phyloP scores from a whole-genome alignment of 352 stramenopile species.

The Pythium chondricola region DNA sequence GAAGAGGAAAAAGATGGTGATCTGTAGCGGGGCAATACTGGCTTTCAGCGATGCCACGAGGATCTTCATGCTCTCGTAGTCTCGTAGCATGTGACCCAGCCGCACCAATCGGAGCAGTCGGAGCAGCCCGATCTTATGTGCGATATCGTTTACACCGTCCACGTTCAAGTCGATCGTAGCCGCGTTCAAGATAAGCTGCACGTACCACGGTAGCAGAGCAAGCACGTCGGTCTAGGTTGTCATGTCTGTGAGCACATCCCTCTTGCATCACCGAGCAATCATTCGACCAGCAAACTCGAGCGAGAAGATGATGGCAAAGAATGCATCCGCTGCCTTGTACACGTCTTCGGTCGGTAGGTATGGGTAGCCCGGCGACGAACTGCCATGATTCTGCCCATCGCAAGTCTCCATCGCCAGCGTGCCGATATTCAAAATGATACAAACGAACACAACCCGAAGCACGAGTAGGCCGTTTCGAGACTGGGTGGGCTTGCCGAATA shows the following conservation, averaged over 20 bases:
- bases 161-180: conserved; percentile 15
- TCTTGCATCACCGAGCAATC: conserved; percentile 21
- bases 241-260: conserved; percentile 25
- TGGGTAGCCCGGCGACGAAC: conserved; percentile 51
- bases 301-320: conserved; percentile 48
- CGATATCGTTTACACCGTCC: conserved; percentile 9
- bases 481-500: conserved; percentile 35
- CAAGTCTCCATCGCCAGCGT: conserved; percentile 55
- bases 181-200: conserved; percentile 21
- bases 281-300: conserved; percentile 43
- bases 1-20: conserved; percentile 74
- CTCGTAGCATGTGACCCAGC: conserved; percentile 41
- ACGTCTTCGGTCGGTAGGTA: conserved; percentile 31
- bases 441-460: conserved; percentile 38
- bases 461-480: conserved; percentile 30
- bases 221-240: conserved; percentile 52
- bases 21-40: conserved; percentile 46
- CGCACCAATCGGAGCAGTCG: conserved; percentile 46
- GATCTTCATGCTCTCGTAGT: conserved; percentile 57
- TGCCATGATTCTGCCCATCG: conserved; percentile 45
- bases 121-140: conserved; percentile 32
- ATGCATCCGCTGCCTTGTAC: conserved; percentile 29
- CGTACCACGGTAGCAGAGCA: conserved; percentile 52
- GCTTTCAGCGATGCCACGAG: conserved; percentile 46
- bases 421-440: conserved; percentile 43